A percentile compares a stretch with the other conserved stretches of the same genome.
Evolutionary conservation across 2,329 filamentous ascomycete species (phyloP).

Genomic region (Elsinoe australis): DNA sequence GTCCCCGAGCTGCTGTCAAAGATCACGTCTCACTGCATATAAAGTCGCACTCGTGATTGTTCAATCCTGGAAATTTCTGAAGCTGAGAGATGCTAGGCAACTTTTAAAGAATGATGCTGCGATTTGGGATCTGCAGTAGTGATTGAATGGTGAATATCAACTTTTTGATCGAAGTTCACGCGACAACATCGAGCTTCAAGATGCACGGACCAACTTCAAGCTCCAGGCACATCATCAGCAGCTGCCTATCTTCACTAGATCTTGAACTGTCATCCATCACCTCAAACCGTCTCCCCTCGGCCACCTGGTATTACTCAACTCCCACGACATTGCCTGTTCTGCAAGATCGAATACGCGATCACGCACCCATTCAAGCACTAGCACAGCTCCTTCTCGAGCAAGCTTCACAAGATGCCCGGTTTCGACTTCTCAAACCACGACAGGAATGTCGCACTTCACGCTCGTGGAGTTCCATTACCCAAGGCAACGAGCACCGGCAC

Average conservation of each 20-base stretch:
- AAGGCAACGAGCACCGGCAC: slow-evolving; percentile 98
- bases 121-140: neutral
- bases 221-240: slow-evolving; percentile 10
- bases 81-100: too few relatives aligned
- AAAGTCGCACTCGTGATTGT: neutral
- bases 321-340: neutral
- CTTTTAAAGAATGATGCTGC: neutral
- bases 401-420: slow-evolving; percentile 62
- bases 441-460: slow-evolving; percentile 93
- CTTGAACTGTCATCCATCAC: neutral
- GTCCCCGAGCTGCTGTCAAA: neutral
- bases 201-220: slow-evolving; percentile 5
- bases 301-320: neutral
- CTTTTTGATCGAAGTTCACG: slow-evolving; percentile 6
- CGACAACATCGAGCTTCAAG: slow-evolving; percentile 2
- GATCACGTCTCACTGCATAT: neutral
- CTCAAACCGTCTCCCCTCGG: neutral
- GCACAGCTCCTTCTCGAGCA: too few relatives aligned
- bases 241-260: slow-evolving; percentile 2
- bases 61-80: neutral
- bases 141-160: neutral
- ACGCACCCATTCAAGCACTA: too few relatives aligned
- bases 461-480: slow-evolving; percentile 84
- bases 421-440: slow-evolving; percentile 99
- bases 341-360: too few relatives aligned